phyloP scores from a whole-genome alignment of 164 flowering plant species.

The Kalanchoe fedtschenkoi region DNA sequence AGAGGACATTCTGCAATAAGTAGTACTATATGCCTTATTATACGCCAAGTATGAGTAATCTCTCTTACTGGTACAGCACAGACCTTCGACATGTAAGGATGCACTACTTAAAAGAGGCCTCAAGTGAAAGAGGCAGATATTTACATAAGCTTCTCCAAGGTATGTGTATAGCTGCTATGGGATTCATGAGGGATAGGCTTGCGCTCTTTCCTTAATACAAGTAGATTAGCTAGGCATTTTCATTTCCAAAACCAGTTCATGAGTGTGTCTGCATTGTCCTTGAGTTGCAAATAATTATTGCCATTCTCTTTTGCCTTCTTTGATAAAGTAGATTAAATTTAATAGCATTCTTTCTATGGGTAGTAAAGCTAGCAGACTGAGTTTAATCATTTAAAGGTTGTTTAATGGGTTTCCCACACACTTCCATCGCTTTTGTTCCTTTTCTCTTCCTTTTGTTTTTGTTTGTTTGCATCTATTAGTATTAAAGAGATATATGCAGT shows the following conservation, averaged over 20 bases:
- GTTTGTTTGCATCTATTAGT: neutral
- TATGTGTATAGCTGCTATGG: neutral
- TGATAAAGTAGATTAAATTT: too few relatives aligned
- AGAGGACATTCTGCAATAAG: too few relatives aligned
- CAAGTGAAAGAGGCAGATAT: neutral
- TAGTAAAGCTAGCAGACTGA: neutral
- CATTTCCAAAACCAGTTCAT: neutral
- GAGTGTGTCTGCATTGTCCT: neutral
- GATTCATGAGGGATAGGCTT: neutral
- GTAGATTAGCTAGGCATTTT: neutral
- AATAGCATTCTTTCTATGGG: too few relatives aligned
- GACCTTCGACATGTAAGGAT: too few relatives aligned
- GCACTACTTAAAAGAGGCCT: neutral
- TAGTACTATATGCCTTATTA: too few relatives aligned
- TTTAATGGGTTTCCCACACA: neutral
- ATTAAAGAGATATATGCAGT: neutral
- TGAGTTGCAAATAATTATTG: neutral
- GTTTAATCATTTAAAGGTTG: neutral
- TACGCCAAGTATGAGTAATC: too few relatives aligned
- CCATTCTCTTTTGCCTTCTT: neutral
- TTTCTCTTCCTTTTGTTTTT: neutral
- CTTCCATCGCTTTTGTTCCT: neutral
- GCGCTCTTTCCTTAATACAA: neutral
- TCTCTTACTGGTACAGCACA: too few relatives aligned
- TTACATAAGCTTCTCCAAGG: neutral